Evolutionary conservation across 2,329 filamentous ascomycete species (phyloP), one percentile per base, ranked within the genome.

Genomic region (Daldinia sp.): DNA sequence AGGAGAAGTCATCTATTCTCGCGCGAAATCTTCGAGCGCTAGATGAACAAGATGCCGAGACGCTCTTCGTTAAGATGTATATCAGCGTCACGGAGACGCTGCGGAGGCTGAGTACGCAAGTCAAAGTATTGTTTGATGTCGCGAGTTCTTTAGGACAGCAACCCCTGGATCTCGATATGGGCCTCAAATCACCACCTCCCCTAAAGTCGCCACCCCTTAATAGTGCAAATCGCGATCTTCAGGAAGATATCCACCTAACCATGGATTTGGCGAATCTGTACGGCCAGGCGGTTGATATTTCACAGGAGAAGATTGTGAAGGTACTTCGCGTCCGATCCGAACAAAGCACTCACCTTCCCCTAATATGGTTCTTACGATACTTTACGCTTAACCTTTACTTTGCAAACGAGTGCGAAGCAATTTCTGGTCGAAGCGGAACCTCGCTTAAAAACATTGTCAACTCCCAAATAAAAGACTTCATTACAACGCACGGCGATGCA

Each of bases 111-210:
- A 93, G 92, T 15, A 94, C 93, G 0, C 94, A 98, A 75, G 91
- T 95, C 57, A 99, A 99, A 76, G 89, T 98, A 8, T 79, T 99
- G n/a, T 83, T 99, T 8, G 95, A 99, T 76, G 91, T 97, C 17
- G 95, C 94, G 0, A 97, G 93, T 74, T 89, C 87, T 10, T 83
- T 91, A 52, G 82, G 85, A 11, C 79, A 83, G 32, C 74, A 68
- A 19, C 72, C 73, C 37, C 72, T 72, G 59, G 68, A 19, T 30
- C 4, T 61, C 67, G 77, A 68, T 1, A 70, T 74, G 0, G 80
- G 78, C 4, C 60, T 82, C 34, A 81, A 78, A 60, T 85, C 83
- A 6, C 82, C 83, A 1, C 78, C 70, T 43, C 66, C 80, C 1
- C 60, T 82, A 8, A 79, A 79, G 66, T 87, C 85, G 3, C 85